phyloP scores from a whole-genome alignment of 129 eudicot genomes.

The Gnaphalium uliginosum region DNA sequence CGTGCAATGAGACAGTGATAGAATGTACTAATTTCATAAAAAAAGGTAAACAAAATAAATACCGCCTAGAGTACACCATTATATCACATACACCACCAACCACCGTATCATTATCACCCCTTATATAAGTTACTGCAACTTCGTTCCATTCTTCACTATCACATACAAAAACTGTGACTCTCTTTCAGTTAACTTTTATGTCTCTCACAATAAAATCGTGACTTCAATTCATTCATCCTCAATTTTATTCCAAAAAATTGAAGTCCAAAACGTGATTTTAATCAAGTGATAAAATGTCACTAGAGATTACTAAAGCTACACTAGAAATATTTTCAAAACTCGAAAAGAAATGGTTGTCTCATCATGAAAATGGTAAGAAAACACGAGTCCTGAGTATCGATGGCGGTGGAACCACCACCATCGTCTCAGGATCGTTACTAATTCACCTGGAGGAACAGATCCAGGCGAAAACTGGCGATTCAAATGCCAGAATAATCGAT shows the following conservation, averaged over 20 bases:
- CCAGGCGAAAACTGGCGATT: conserved; percentile 70
- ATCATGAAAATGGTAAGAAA: conserved; percentile 58
- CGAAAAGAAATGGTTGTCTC: conserved; percentile 87
- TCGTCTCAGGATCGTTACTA: conserved; percentile 58
- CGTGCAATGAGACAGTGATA: conserved; percentile 32
- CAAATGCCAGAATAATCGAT: conserved; percentile 60
- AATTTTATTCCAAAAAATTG: neutral
- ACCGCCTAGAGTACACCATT: conserved; percentile 29
- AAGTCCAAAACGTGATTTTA: neutral
- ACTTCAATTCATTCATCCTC: neutral
- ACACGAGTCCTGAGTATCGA: conserved; percentile 76
- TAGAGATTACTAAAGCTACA: conserved; percentile 67
- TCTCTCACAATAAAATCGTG: conserved; percentile 42
- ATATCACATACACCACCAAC: conserved; percentile 34
- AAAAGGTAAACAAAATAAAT: conserved; percentile 33
- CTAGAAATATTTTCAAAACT: conserved; percentile 91
- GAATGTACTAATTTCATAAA: conserved; percentile 7
- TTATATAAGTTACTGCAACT: conserved; percentile 44
- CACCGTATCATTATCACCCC: conserved; percentile 30
- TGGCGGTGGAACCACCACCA: conserved; percentile 77
- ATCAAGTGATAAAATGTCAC: conserved; percentile 6
- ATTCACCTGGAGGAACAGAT: conserved; percentile 77
- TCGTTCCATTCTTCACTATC: conserved; percentile 22
- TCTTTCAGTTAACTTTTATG: conserved; percentile 39
- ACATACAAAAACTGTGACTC: conserved; percentile 32